phyloP scores from a whole-genome alignment of 164 flowering plant genomes.

The Cinnamomum micranthum region DNA sequence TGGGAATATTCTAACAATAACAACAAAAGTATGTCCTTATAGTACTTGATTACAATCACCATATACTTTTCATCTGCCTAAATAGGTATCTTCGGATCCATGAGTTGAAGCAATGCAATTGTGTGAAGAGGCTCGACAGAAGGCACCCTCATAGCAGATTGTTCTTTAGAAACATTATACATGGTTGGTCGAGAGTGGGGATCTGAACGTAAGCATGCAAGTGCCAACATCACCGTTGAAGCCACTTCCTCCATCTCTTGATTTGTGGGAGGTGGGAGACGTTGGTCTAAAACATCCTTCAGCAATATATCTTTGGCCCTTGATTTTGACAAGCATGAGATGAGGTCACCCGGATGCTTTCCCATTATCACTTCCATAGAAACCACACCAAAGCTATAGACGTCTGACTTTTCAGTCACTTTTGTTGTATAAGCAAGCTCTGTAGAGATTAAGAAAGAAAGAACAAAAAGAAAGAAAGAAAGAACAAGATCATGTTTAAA shows the following conservation, averaged over 20 bases:
- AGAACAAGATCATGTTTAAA: no score
- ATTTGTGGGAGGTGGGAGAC: constrained; percentile 11
- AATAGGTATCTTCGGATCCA: neutral
- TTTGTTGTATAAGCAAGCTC: constrained; percentile 7
- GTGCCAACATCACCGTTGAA: constrained; percentile 33
- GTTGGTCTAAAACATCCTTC: constrained; percentile 5
- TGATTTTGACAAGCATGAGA: neutral
- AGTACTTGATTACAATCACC: no score
- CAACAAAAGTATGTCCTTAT: no score
- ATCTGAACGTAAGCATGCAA: constrained; percentile 40
- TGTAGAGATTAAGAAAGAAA: neutral
- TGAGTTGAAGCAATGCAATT: constrained; percentile 21
- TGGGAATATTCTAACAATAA: no score
- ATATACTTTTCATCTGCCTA: no score
- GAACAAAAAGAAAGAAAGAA: no score
- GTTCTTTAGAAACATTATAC: constrained; percentile 41
- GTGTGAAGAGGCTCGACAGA: constrained; percentile 15
- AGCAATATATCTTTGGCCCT: neutral
- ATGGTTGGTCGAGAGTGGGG: constrained; percentile 65
- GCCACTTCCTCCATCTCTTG: constrained; percentile 43
- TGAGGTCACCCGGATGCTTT: constrained; percentile 12
- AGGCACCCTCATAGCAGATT: constrained; percentile 24
- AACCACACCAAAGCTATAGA: constrained; percentile 4
- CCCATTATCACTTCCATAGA: neutral
- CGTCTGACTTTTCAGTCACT: constrained; percentile 2